Evolutionary conservation across 2,329 filamentous ascomycete genomes (phyloP), one percentile per base, ranked within the genome.

Genomic region (Cadophora sp.): DNA sequence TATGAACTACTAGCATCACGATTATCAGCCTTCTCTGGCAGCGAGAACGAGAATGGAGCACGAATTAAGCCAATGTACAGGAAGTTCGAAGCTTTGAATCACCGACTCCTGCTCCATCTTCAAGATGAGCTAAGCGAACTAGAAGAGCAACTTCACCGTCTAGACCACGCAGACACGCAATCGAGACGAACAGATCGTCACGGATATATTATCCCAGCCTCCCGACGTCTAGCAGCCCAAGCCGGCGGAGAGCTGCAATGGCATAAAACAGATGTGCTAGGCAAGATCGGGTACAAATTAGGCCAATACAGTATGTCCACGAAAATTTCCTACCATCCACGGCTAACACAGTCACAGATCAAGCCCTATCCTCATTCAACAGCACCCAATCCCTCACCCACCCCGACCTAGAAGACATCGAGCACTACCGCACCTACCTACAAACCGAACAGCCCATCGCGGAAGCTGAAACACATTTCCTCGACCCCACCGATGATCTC

Each of bases 111-210:
- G 2, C 82, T 97, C 0, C 89, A 96, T 69, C 83, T 97, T 18
- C 94, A 97, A 78, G 93, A 97, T 75, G 93, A 97, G 77, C 87
- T 97, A 20, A 83, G 84, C 36, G 91, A 95, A 73, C 82, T 97
- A 45, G 94, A 97, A 78, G 89, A 93, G 73, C 88, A 94, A 66
- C 84, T 97, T 0, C 85, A 87, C 20, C 82, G 83, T 0, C 79
- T 96, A 0, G 94, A 97, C 74, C 80, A 80, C 22, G 79, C 80
- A 0, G 86, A 88, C 71, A 85, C 85, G 0, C 81, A 84, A 62
- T 73, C 76, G 5, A 67, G 76, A 45, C 66, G 71, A 11, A 70
- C 60, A 24, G 70, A 68, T 13, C 59, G 45, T 22, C 67, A 64
- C 20, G 56, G 63, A 20, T 78, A 81, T 7, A 81, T 84, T 22